Conservation (phyloP, 148 eudicot genomes). For the Rheum nobile region DNA sequence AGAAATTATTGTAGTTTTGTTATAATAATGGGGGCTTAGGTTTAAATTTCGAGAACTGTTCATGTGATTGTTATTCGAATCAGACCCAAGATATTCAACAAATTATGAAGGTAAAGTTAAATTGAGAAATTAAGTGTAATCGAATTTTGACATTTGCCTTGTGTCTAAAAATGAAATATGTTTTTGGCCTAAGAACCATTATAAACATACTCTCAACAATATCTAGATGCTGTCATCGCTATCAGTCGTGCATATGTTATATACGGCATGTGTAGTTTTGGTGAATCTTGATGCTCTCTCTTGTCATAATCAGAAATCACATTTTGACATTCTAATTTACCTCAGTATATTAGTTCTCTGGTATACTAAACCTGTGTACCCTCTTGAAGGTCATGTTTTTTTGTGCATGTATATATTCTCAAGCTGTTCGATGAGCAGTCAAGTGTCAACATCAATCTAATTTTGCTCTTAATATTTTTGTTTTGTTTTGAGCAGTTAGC, state of each 20-base stretch:
- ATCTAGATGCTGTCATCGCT: neutral
- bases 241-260: neutral
- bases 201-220: neutral
- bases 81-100: neutral
- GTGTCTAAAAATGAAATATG: neutral
- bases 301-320: neutral
- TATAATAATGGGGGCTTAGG: neutral
- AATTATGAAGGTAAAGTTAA: neutral
- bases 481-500: conserved; percentile 49
- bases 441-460: neutral
- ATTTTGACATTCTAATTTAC: neutral
- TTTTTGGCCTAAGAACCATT: neutral
- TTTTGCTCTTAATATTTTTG: neutral
- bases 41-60: neutral
- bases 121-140: neutral
- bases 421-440: neutral
- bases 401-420: neutral
- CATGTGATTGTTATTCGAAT: no score
- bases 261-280: neutral
- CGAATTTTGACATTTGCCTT: neutral
- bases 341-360: neutral
- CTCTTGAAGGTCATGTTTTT: neutral
- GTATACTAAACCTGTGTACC: neutral
- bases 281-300: neutral
- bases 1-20: neutral